Base-by-base conservation (phyloP, 2,329 filamentous ascomycete genomes). In the Scytalidium lignicola region DNA sequence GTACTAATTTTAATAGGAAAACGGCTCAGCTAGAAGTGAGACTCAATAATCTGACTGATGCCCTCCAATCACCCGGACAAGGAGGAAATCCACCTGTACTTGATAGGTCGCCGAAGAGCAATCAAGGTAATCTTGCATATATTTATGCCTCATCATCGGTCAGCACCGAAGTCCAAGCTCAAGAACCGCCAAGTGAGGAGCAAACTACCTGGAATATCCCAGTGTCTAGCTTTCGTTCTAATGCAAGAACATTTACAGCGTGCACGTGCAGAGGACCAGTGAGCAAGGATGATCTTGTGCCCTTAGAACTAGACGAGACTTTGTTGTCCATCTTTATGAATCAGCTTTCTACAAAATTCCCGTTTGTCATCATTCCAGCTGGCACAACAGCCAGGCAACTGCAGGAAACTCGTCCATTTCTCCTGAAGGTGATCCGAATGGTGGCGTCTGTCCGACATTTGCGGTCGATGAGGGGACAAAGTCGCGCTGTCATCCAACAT, bases 371-470 rank as follows among this genome's bases (percentile, higher is more conserved):
- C 7, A 55, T 79, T 2, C 69, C 71, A 0, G 53, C 62, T 0
- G 58, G 56, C 1, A 62, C 67, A 1, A 66, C 67, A 0, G 69
- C 70, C 1, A 58, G 64, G 0, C 62, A 66, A 5, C 60, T 79
- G 1, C 65, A 65, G 13, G 56, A 64, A 0, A 67, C 63, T 0
- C 64, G 68, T 10, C 76, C 76, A 0, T 75, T 79, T 22, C 61
- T 79, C 2, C 74, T 78, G 63, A 63, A 70, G 1, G 68, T 72
- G 3, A 74, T 80, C 19, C 63, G 69, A 7, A 77, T 76, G 68
- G 73, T 78, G 0, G 66, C 75, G 0, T 77, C 74, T 0, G 71
- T 75, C 39, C 65, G 70, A 17, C 73, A 72, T 40, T 58, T 74
- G 10, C 64, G 64, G 26, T 76, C 70, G 1, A 76, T 78, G 73